These are phyloP conservation scores for Golubevia sp. DNA, from an alignment of 1,284 basidiomycete species.

Conservation along the genomic window DNA sequence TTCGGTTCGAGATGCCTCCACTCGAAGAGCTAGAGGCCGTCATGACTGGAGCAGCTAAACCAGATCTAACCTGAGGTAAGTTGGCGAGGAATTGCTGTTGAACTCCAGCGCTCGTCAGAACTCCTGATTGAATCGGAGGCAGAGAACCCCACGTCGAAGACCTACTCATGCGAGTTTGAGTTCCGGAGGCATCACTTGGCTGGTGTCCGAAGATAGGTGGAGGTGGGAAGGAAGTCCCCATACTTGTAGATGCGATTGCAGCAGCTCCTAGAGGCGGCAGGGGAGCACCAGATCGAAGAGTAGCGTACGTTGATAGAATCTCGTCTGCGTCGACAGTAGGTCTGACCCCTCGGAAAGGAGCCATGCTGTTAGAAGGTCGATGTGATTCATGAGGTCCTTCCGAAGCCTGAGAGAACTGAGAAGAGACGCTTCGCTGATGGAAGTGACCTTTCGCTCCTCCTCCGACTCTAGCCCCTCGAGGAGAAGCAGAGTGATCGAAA, in stretches of 20 bases:
- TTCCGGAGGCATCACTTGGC: neutral
- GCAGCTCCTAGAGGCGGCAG: constrained; percentile 16
- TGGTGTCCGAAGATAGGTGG: neutral
- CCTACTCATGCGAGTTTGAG: neutral
- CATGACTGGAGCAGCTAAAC: neutral
- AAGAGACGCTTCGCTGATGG: neutral
- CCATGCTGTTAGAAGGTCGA: neutral
- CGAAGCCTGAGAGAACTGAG: neutral
- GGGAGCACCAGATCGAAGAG: constrained; percentile 29
- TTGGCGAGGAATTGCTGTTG: neutral
- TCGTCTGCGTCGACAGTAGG: constrained; percentile 26
- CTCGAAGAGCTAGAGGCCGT: neutral
- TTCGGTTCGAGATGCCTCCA: no score
- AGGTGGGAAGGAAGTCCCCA: neutral
- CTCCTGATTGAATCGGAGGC: neutral
- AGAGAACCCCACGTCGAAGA: neutral
- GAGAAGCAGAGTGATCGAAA: no score
- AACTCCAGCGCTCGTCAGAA: neutral
- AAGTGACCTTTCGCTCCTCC: neutral
- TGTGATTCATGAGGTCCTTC: no score
- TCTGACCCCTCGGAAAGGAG: neutral
- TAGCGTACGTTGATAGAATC: constrained; percentile 29
- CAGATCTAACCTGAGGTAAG: neutral
- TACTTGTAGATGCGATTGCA: constrained; percentile 10
- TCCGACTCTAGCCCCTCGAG: no score